A percentile compares a stretch with the other conserved stretches of the same genome.
phyloP scores from a whole-genome alignment of 148 eudicot species.

The Silene latifolia region DNA sequence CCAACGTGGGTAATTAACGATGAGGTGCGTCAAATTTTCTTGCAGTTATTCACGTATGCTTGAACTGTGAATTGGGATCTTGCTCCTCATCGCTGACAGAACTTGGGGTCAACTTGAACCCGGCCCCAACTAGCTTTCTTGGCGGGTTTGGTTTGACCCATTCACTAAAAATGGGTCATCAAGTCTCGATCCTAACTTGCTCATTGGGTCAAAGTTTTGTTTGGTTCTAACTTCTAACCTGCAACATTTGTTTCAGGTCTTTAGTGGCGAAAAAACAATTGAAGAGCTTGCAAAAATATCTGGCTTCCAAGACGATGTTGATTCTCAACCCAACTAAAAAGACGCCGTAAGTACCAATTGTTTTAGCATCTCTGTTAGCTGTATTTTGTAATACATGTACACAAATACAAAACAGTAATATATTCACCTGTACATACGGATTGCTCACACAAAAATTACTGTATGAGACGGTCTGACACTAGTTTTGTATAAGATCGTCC shows the following conservation, averaged over 20 bases:
- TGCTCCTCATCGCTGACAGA: background rate
- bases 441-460: background rate
- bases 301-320: conserved; percentile 44
- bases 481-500: background rate
- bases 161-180: background rate
- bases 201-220: background rate
- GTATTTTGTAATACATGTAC: background rate
- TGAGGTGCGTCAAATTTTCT: conserved; percentile 45
- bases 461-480: background rate
- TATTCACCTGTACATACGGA: background rate
- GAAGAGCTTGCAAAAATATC: conserved; percentile 58
- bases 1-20: conserved; percentile 92
- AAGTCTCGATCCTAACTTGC: background rate
- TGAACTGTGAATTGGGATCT: background rate
- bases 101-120: background rate
- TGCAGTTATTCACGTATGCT: background rate
- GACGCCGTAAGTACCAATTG: background rate
- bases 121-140: background rate
- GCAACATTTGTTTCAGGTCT: conserved; percentile 38
- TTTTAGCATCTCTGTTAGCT: background rate
- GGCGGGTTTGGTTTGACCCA: background rate
- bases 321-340: conserved; percentile 10
- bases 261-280: conserved; percentile 63
- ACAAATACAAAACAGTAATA: background rate
- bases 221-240: background rate